Evolutionary conservation across 75 land plant genomes (phyloP).

Genomic region (Picea glauca): DNA sequence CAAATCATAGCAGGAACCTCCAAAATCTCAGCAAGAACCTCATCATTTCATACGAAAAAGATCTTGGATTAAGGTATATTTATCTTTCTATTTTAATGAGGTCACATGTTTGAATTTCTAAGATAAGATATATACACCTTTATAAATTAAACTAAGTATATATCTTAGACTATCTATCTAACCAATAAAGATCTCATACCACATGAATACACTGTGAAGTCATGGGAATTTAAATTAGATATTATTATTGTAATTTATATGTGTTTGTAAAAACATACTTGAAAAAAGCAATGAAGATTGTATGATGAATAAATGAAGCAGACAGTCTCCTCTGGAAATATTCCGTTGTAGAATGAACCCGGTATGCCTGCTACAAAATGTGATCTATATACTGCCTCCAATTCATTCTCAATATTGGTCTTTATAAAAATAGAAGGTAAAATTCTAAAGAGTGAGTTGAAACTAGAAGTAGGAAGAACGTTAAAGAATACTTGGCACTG

Average conservation of each 20-base stretch:
- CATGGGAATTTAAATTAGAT: too few species aligned
- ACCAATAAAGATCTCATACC: too few species aligned
- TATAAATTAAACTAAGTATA: background rate
- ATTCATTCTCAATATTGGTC: background rate
- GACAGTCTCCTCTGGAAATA: constrained; percentile 30
- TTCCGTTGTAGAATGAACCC: constrained; percentile 33
- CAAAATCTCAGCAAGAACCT: constrained; percentile 39
- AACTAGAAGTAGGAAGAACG: constrained; percentile 39
- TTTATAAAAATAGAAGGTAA: background rate
- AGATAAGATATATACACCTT: too few species aligned
- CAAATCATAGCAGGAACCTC: constrained; percentile 44
- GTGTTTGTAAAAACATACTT: constrained; percentile 3
- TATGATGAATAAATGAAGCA: constrained; percentile 24
- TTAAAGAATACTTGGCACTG: constrained; percentile 42
- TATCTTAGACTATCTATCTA: background rate
- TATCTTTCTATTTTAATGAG: too few species aligned
- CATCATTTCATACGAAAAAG: background rate
- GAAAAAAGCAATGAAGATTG: constrained; percentile 44
- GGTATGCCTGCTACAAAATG: constrained; percentile 30
- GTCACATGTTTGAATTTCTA: background rate
- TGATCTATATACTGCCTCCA: background rate
- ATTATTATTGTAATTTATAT: too few species aligned
- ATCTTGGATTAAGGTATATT: background rate
- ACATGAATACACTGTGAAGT: too few species aligned
- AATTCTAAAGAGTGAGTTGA: constrained; percentile 18